These are phyloP conservation scores for Penicillium simplicissimum DNA, from an alignment of 495 filamentous ascomycete genomes.

Conservation along the genomic window DNA sequence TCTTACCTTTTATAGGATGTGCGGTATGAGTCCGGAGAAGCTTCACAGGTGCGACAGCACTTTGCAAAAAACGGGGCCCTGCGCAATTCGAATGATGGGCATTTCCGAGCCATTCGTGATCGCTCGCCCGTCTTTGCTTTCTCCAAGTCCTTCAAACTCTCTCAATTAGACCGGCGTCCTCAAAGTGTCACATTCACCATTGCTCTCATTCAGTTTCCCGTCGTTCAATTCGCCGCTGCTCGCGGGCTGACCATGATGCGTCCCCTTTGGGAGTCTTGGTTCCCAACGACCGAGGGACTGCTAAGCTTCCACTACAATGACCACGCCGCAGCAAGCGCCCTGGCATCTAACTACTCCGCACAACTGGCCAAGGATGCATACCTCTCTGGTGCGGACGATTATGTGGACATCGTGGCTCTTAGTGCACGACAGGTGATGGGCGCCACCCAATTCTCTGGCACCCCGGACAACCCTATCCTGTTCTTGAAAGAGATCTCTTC, in stretches of 20 bases:
- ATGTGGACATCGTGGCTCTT: conserved; percentile 81
- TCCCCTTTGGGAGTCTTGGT: conserved; percentile 83
- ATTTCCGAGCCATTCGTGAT: conserved; percentile 73
- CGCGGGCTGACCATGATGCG: conserved; percentile 80
- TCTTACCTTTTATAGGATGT: conserved; percentile 43
- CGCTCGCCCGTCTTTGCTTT: conserved; percentile 92
- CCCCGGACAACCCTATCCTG: conserved; percentile 76
- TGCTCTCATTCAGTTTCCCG: conserved; percentile 78
- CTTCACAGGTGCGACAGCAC: conserved; percentile 62
- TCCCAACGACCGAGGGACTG: conserved; percentile 59
- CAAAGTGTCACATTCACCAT: conserved; percentile 77
- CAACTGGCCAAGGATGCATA: conserved; percentile 77
- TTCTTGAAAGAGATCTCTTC: conserved; percentile 97
- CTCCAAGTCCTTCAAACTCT: conserved; percentile 71
- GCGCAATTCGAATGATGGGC: conserved; percentile 61
- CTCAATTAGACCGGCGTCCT: conserved; percentile 21
- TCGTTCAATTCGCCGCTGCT: conserved; percentile 82
- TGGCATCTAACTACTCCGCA: conserved; percentile 76
- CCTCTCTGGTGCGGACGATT: conserved; percentile 48
- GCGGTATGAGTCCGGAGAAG: conserved; percentile 69
- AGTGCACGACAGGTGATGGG: conserved; percentile 92
- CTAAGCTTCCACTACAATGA: conserved; percentile 78
- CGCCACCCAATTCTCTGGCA: conserved; percentile 85
- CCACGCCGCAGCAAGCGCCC: conserved; percentile 57
- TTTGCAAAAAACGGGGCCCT: conserved; percentile 74